Percentiles rank a stretch among this genome's conserved stretches.
Conservation (phyloP, 306 rosid species). For the Prunus dulcis region DNA sequence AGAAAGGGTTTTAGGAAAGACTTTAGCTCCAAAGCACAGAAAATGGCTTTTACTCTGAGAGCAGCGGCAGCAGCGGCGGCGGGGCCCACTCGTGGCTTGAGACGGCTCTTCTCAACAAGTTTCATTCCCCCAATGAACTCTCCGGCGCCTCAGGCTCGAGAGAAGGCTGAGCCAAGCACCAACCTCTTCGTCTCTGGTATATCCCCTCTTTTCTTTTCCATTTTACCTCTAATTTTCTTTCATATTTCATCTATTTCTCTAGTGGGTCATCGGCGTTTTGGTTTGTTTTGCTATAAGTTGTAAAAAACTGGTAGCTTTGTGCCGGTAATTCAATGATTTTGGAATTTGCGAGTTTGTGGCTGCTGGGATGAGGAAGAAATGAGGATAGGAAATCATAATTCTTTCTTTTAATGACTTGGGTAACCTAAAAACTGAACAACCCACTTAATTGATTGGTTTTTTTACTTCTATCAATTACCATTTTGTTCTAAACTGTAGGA, state of each 20-base stretch:
- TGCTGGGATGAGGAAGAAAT: neutral
- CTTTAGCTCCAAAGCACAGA: neutral
- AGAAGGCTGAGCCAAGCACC: slow-evolving; percentile 68
- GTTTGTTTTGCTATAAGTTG: neutral
- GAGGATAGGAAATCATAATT: neutral
- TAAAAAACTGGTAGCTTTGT: neutral
- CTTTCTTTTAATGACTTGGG: neutral
- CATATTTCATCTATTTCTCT: neutral
- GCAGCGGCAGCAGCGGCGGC: slow-evolving; percentile 36
- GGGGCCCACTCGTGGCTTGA: slow-evolving; percentile 53
- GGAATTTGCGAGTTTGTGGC: neutral
- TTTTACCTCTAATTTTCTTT: neutral
- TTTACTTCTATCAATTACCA: neutral
- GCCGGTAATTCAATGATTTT: neutral
- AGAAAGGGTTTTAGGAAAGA: neutral
- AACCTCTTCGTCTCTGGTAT: slow-evolving; percentile 92
- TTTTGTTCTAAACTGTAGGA: neutral
- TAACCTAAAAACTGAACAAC: neutral
- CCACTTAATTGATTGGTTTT: neutral
- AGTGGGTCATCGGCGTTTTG: neutral
- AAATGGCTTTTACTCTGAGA: slow-evolving; percentile 51
- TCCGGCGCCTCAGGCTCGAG: slow-evolving; percentile 37
- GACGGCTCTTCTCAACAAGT: slow-evolving; percentile 51
- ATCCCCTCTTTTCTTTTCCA: neutral
- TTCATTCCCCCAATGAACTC: slow-evolving; percentile 48